These are phyloP conservation scores for Venustampulla echinocandica DNA, from an alignment of 495 filamentous ascomycete species.

Conservation along the genomic window DNA sequence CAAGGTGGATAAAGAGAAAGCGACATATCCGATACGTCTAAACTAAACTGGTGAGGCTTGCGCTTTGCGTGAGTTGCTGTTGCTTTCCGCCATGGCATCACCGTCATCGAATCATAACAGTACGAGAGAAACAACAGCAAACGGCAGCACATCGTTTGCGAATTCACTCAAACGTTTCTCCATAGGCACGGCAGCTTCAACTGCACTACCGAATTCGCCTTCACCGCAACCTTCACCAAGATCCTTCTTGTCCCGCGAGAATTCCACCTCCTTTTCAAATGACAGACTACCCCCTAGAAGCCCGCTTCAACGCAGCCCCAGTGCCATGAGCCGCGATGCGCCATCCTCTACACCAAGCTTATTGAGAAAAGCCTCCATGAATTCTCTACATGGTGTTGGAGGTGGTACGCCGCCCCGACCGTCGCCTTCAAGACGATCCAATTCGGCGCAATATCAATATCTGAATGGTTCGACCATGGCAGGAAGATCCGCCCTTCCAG, in stretches of 20 bases:
- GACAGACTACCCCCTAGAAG: conserved; percentile 24
- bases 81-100: background rate
- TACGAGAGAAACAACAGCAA: conserved; percentile 1
- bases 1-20: background rate
- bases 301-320: conserved; percentile 39
- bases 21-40: background rate
- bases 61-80: background rate
- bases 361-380: conserved; percentile 45
- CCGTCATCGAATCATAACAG: background rate
- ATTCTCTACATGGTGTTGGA: conserved; percentile 35
- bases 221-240: conserved; percentile 20
- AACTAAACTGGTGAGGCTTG: background rate
- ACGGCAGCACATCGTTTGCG: conserved; percentile 25
- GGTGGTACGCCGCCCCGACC: conserved; percentile 19
- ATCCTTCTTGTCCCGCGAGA: conserved; percentile 15
- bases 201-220: conserved; percentile 30
- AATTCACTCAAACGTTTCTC: conserved; percentile 40
- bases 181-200: conserved; percentile 35
- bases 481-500: conserved; percentile 21
- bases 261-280: conserved; percentile 18
- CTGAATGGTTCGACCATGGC: conserved; percentile 39
- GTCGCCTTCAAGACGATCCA: conserved; percentile 14
- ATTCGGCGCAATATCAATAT: conserved; percentile 37
- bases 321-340: conserved; percentile 35
- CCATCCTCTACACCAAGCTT: conserved; percentile 41